These are phyloP conservation scores for Anacardium occidentale DNA, from an alignment of 345 rosid species.

Conservation along the genomic window DNA sequence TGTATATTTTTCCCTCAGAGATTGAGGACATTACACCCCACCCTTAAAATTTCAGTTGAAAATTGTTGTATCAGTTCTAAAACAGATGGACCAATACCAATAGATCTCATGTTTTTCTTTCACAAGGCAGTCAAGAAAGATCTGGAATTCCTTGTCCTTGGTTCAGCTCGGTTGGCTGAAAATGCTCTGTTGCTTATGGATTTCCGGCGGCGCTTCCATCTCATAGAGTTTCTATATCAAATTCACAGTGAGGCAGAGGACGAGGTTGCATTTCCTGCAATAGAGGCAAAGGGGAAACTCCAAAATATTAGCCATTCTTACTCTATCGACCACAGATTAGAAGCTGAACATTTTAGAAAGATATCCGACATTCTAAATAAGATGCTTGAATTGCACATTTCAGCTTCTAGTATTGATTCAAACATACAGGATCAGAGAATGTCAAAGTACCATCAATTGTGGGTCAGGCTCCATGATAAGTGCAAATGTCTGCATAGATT, in stretches of 20 bases:
- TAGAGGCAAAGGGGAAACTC: conserved; percentile 65
- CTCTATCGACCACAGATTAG: conserved; percentile 65
- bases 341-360: conserved; percentile 44
- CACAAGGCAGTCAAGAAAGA: conserved; percentile 83
- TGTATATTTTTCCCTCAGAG: conserved; percentile 37
- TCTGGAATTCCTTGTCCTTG: conserved; percentile 59
- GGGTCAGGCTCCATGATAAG: conserved; percentile 54
- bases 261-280: conserved; percentile 78
- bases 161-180: conserved; percentile 51
- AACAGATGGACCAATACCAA: conserved; percentile 45
- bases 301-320: conserved; percentile 63
- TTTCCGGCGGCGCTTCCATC: conserved; percentile 53
- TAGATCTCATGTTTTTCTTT: conserved; percentile 72
- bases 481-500: conserved; percentile 64
- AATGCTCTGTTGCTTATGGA: conserved; percentile 50
- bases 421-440: conserved; percentile 22
- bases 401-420: conserved; percentile 29
- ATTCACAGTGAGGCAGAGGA: conserved; percentile 76
- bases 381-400: conserved; percentile 42
- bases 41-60: conserved; percentile 31
- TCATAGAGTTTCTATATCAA: conserved; percentile 50
- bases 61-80: conserved; percentile 32
- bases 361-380: conserved; percentile 62
- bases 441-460: conserved; percentile 42
- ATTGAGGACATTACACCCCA: conserved; percentile 23